phyloP scores from a whole-genome alignment of 2,329 filamentous ascomycete genomes.

The Penicillium sp. region DNA sequence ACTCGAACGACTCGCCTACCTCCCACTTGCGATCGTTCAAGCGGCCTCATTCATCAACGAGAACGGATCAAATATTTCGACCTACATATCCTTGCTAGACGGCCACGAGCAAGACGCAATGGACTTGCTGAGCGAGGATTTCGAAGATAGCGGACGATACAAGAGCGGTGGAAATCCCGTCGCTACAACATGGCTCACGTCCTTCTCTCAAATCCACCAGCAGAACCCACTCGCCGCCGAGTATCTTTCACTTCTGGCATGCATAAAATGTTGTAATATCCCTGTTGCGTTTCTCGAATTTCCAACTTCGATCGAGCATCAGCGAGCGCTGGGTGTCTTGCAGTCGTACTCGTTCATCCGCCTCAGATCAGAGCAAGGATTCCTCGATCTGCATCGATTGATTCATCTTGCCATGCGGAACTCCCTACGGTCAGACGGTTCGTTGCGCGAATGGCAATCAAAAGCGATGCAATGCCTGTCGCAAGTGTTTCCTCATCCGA shows the following conservation, averaged over 20 bases:
- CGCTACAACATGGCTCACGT: constrained; percentile 38
- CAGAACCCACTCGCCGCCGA: constrained; percentile 21
- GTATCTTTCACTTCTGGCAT: constrained; percentile 34
- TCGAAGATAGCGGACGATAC: constrained; percentile 34
- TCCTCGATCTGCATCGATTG: constrained; percentile 33
- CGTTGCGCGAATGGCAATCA: constrained; percentile 1
- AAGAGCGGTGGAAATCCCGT: constrained; percentile 35
- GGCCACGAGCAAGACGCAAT: constrained; percentile 24
- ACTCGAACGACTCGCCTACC: constrained; percentile 25
- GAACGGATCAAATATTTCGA: constrained; percentile 11
- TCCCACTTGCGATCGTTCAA: constrained; percentile 37
- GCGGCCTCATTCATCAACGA: constrained; percentile 35
- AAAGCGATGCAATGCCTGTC: neutral
- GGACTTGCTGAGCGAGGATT: constrained; percentile 32
- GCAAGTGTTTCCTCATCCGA: neutral
- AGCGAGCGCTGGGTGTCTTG: constrained; percentile 26
- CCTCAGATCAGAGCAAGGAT: neutral
- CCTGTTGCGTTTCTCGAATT: constrained; percentile 28
- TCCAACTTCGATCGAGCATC: neutral
- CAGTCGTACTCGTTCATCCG: constrained; percentile 26
- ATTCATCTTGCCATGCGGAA: constrained; percentile 33
- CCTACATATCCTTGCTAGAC: constrained; percentile 24
- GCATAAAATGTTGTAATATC: constrained; percentile 28
- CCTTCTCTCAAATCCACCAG: constrained; percentile 33
- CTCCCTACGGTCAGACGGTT: constrained; percentile 23